Evolutionary conservation across 2,329 filamentous ascomycete genomes (phyloP).

Genomic region (Colletotrichum destructivum): DNA sequence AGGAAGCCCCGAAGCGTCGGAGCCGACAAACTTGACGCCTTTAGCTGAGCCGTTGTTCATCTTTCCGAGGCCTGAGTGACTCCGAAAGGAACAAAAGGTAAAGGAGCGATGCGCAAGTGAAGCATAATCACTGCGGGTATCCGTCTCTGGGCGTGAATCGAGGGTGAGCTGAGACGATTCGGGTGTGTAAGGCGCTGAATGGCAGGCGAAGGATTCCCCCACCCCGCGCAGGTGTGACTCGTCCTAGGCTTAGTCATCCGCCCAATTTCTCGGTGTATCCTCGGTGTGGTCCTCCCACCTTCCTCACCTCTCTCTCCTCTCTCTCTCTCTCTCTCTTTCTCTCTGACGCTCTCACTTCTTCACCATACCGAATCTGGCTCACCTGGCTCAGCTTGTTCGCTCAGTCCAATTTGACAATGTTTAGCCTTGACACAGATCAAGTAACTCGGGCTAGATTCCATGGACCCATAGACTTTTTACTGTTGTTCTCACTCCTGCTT

Average conservation of each 20-base stretch:
- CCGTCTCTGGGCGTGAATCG: not conserved
- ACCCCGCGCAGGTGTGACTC: slow-evolving; percentile 33
- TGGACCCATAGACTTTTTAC: too few species aligned
- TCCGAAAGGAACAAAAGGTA: slow-evolving; percentile 16
- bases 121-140: slow-evolving; percentile 31
- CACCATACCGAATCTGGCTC: too few species aligned
- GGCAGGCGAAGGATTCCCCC: not conserved
- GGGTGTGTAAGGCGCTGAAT: slow-evolving; percentile 1
- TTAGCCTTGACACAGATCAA: too few species aligned
- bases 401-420: too few species aligned
- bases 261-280: slow-evolving; percentile 19
- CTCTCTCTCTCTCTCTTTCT: too few species aligned
- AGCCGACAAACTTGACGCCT: slow-evolving; percentile 70
- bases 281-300: slow-evolving; percentile 14
- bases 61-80: slow-evolving; percentile 11
- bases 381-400: too few species aligned
- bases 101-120: not conserved
- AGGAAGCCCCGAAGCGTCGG: slow-evolving; percentile 68
- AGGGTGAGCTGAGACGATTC: not conserved
- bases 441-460: too few species aligned
- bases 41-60: slow-evolving; percentile 43
- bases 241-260: slow-evolving; percentile 26
- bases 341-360: too few species aligned
- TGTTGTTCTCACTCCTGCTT: not conserved
- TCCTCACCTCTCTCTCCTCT: not conserved